These are phyloP conservation scores for Hymenoscyphus linearis DNA, from an alignment of 2,329 filamentous ascomycete species.

Conservation along the genomic window DNA sequence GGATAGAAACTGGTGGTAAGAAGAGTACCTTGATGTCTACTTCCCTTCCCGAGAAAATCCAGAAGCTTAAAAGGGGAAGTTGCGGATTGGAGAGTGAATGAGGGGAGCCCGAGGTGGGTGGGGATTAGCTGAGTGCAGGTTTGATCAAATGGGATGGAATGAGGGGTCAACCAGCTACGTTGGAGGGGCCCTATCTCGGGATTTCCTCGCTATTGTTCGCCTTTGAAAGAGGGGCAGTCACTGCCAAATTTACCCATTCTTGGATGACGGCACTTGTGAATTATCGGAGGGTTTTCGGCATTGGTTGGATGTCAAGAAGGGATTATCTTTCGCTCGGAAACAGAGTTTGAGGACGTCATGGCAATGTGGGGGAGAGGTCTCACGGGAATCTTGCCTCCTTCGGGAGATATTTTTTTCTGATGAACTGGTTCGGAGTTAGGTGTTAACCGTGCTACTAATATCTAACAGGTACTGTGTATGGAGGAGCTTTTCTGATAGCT, in stretches of 20 bases:
- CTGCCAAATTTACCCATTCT: neutral
- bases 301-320: neutral
- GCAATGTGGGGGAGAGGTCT: neutral
- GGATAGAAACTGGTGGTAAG: neutral
- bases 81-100: neutral
- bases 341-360: neutral
- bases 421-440: neutral
- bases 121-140: neutral
- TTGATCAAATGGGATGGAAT: neutral
- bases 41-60: neutral
- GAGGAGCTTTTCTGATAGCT: neutral
- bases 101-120: neutral
- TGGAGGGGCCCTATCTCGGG: neutral
- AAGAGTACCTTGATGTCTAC: constrained; percentile 7
- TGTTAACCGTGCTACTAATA: neutral
- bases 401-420: neutral
- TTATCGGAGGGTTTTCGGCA: neutral
- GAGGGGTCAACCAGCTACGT: neutral
- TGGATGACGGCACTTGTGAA: neutral
- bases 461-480: neutral
- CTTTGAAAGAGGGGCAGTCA: neutral
- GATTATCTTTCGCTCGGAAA: neutral
- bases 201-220: neutral
- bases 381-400: neutral
- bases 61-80: neutral